Percentiles rank a stretch among this genome's conserved stretches.
These are phyloP conservation scores for Rhodosporidiobolus sp. DNA, from an alignment of 768 basidiomycete species.

Conservation along the genomic window DNA sequence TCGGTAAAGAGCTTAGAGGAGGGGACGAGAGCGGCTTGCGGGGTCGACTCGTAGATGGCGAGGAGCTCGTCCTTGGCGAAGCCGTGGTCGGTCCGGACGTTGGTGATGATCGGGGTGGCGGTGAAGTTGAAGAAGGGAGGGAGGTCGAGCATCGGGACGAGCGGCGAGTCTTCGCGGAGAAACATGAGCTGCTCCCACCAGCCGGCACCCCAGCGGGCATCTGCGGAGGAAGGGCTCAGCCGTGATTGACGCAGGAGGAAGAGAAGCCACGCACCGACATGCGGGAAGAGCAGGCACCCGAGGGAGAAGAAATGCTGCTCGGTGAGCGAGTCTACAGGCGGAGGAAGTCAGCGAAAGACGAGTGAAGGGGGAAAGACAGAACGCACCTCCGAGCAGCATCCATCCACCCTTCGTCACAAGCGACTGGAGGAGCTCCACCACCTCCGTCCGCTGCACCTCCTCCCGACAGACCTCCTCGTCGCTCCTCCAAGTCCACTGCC, in stretches of 20 bases:
- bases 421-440: not conserved
- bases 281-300: not conserved
- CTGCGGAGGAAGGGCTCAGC: not conserved
- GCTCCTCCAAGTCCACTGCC: constrained; percentile 2
- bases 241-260: not conserved
- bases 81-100: constrained; percentile 10
- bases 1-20: not conserved
- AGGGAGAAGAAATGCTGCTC: constrained; percentile 12
- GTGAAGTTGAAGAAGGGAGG: not conserved
- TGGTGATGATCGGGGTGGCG: constrained; percentile 2
- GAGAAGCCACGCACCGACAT: not conserved
- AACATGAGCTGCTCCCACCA: constrained; percentile 13
- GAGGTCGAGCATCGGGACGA: not conserved
- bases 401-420: not conserved
- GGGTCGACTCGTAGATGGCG: not conserved
- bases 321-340: not conserved
- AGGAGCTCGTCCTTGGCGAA: not conserved
- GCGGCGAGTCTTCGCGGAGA: not conserved
- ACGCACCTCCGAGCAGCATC: constrained; percentile 1
- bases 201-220: not conserved
- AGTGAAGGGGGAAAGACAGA: not conserved
- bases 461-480: not conserved
- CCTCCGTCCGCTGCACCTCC: not conserved
- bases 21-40: not conserved
- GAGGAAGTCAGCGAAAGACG: not conserved